Evolutionary conservation across 805 yeast genomes (phyloP).

Genomic region (Zygosaccharomyces kombuchaensis): DNA sequence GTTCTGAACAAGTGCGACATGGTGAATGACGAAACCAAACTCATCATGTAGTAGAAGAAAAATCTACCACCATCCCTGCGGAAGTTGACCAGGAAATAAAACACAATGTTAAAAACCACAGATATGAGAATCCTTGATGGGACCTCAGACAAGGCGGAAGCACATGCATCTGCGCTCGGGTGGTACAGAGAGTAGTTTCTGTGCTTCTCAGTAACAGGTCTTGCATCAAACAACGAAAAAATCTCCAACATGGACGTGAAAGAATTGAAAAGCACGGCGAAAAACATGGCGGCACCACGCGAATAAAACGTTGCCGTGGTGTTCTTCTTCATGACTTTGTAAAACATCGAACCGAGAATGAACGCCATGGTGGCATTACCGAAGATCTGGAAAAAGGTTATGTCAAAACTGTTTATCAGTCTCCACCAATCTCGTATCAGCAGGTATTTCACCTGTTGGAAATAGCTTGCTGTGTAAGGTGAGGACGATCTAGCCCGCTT

Average conservation of each 20-base stretch:
- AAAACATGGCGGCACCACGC: slow-evolving; percentile 64
- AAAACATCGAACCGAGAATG: slow-evolving; percentile 54
- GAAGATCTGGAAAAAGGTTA: slow-evolving; percentile 40
- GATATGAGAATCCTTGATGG: slow-evolving; percentile 47
- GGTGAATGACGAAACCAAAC: slow-evolving; percentile 41
- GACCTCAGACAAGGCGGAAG: slow-evolving; percentile 47
- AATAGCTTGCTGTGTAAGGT: slow-evolving; percentile 50
- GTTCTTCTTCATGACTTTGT: slow-evolving; percentile 38
- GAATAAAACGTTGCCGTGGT: slow-evolving; percentile 47
- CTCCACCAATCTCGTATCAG: slow-evolving; percentile 46
- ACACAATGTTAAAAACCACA: slow-evolving; percentile 45
- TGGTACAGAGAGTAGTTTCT: slow-evolving; percentile 52
- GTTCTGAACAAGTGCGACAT: slow-evolving; percentile 55
- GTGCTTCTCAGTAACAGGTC: slow-evolving; percentile 57
- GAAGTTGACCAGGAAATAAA: slow-evolving; percentile 52
- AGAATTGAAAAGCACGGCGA: slow-evolving; percentile 59
- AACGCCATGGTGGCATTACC: slow-evolving; percentile 52
- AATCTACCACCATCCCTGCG: slow-evolving; percentile 50
- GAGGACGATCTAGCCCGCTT: slow-evolving; percentile 43
- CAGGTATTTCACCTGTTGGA: slow-evolving; percentile 48
- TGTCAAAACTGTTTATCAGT: slow-evolving; percentile 46
- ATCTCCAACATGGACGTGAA: slow-evolving; percentile 58
- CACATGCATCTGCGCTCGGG: slow-evolving; percentile 57
- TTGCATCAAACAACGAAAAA: slow-evolving; percentile 48
- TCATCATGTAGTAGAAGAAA: slow-evolving; percentile 48